Evolutionary conservation across 768 basidiomycete species (phyloP), one percentile per base, ranked within the genome.

Genomic region (Suillus sp.): DNA sequence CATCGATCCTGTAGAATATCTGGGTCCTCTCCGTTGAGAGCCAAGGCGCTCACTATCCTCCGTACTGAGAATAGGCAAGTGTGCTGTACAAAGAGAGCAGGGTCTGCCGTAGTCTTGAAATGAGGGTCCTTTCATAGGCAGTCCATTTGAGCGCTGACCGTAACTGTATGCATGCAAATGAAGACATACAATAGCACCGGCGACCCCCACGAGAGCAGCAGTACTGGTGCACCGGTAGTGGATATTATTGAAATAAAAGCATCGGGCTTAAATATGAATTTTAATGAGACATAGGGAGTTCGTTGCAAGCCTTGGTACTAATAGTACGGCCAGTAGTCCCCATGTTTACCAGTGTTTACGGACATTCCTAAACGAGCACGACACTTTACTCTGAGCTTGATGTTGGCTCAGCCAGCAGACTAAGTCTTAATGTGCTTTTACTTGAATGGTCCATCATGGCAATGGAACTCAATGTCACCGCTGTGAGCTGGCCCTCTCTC

Each of bases 401-500:
- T 6, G 47, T 48, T 27, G 47, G 47, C 22, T 45, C 43, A 47
- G 22, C 47, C 47, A 30, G 51, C 18, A 20, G 30, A 32, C 50
- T 30, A 27, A 32, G 30, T 53, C 51, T 47, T 47, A 10, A 53
- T 53, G 50, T 53, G 30, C 30, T 53, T 53, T 32, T 11, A 32
- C 51, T 53, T 53, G 51, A 13, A 32, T 32, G 13, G 5, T 56
- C 16, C 37, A 16, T 7, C 18, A 37, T 55, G 37, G 35, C 37
- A 38, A 38, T 13, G 25, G 32, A 43, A 32, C 58, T 61, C 9
- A 59, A 68, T 10, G 61, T 71, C n/a, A 55, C 64, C 61, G 68
- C 74, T 47, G 47, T 74, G 35, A 65, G 68, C 10, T 77, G 77
- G 77, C 78, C 76, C 8, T 78, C 76, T 30, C 74, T 82, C 10